Base-by-base conservation (phyloP, 495 filamentous ascomycete genomes). In the Tuber magnatum region DNA sequence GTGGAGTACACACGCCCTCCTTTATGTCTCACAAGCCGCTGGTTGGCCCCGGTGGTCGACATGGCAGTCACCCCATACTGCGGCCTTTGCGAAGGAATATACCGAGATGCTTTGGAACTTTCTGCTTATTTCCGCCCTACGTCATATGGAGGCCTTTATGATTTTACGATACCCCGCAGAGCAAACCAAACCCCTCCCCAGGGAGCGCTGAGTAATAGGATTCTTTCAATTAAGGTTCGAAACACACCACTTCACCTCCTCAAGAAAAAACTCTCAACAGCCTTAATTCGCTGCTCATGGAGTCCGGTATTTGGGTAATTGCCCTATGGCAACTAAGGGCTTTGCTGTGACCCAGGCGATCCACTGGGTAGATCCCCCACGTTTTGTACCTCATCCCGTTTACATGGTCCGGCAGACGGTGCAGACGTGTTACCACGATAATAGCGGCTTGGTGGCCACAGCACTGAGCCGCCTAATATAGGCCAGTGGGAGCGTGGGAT, bases 71-170 rank as follows among this genome's bases (percentile, higher is more conserved):
- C 8, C 35, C 18, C 56, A 12, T 35, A 32, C 56, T 35, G 28
- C 9, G 3, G 32, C 51, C 51, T 32, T 65, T 3, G 56, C 14
- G 16, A 65, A 65, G 6, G 28, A 20, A 65, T 65, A 32, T 32
- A 32, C 14, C 56, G 56, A 65, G 56, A 65, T 32, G 56, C 56
- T 35, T 65, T 20, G 28, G 28, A 65, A 20, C 56, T 65, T 65
- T 65, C 56, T 32, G 28, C 14, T 35, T 35, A 35, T 65, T 35
- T 65, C 28, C 28, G 4, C 5, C 28, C 28, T 65, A 65, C 56
- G 56, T 65, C 56, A 65, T 65, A 61, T 35, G 28, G 56, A 65
- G 56, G 56, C 56, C 56, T 65, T 65, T 65, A 65, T 14, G 32
- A 65, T 65, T 20, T 65, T 32, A 5, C n/a, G 16, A 65, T 65